Base-by-base conservation (phyloP, 768 basidiomycete genomes). In the Auriscalpium microsporum region DNA sequence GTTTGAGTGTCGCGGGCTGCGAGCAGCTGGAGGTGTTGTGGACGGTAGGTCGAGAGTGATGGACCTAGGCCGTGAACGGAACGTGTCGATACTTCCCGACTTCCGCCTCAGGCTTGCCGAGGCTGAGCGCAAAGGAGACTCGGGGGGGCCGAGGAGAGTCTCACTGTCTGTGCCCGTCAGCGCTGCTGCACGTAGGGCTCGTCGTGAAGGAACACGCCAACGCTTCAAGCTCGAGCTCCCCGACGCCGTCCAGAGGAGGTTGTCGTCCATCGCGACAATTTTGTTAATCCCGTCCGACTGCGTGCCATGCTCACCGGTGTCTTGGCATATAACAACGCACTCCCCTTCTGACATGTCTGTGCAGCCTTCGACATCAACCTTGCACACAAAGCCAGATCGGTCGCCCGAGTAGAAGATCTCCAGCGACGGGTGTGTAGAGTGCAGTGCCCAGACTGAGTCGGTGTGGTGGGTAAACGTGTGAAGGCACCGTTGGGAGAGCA, bases 391-490 rank as follows among this genome's bases (percentile, higher is more conserved):
- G n/a, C 95, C 96, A 3, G 87, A 82, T 33, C 89, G 80, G 63
- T 97, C 95, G 10, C 95, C 96, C 0, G 94, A 96, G 71, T 95
- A 97, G 73, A 99, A 99, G 2, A 83, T 77, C 67, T 82, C 83
- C 51, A 99, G 76, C 8, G 86, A 83, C 0, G 94, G 90, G 67
- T 98, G 94, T 0, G 82, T 77, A 9, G 94, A 95, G 65, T 82
- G 83, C 8, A 99, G 75, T 0, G 94, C 86, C 95, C 96, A 98
- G 47, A 97, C 93, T 13, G 88, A 89, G 57, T 94, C 92, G 13
- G 89, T 84, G 67, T 98, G 95, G 65, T 97, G 87, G 0, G 90
- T 90, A 73, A 97, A 99, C 2, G 95, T 98, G 64, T 99, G 94
- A 14, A 99, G 72, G 64, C 93, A 95, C 10, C 89, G 80, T 66